A percentile compares a stretch with the other conserved stretches of the same genome.
Conservation (phyloP, 768 basidiomycete species). For the Naganishia randhawae region DNA sequence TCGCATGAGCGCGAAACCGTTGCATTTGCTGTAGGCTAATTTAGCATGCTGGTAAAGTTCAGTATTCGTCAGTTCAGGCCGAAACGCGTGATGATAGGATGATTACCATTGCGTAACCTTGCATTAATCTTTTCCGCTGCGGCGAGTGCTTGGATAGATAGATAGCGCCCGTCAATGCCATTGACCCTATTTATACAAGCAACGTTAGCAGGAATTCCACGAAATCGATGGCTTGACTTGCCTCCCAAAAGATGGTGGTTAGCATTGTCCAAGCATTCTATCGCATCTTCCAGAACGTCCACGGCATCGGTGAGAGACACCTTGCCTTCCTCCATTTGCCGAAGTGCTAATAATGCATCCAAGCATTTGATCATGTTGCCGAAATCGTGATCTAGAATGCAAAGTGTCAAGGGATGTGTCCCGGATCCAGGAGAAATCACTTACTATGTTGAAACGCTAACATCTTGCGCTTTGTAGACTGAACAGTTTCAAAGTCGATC, state of each 20-base stretch:
- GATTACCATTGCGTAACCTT: slow-evolving; percentile 6
- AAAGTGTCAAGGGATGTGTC: neutral
- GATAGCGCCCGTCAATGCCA: slow-evolving; percentile 8
- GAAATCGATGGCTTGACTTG: neutral
- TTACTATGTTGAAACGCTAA: slow-evolving; percentile 12
- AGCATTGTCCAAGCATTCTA: neutral
- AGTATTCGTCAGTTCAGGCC: neutral
- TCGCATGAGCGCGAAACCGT: neutral
- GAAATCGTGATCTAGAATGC: neutral
- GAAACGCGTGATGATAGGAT: neutral
- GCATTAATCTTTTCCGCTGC: neutral
- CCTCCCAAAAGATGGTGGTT: slow-evolving; percentile 14
- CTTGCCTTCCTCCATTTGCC: neutral
- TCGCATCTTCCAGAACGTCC: neutral
- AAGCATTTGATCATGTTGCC: slow-evolving; percentile 10
- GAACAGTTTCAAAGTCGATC: neutral
- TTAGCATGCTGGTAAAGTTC: neutral
- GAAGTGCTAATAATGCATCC: neutral
- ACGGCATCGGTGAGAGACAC: neutral
- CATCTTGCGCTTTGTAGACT: neutral
- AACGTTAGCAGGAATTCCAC: neutral
- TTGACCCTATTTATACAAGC: neutral
- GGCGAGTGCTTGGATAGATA: neutral
- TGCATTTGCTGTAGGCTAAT: neutral
- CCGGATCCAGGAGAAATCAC: neutral